These are phyloP conservation scores for Apiospora hydei DNA, from an alignment of 2,329 filamentous ascomycete genomes.

Conservation along the genomic window DNA sequence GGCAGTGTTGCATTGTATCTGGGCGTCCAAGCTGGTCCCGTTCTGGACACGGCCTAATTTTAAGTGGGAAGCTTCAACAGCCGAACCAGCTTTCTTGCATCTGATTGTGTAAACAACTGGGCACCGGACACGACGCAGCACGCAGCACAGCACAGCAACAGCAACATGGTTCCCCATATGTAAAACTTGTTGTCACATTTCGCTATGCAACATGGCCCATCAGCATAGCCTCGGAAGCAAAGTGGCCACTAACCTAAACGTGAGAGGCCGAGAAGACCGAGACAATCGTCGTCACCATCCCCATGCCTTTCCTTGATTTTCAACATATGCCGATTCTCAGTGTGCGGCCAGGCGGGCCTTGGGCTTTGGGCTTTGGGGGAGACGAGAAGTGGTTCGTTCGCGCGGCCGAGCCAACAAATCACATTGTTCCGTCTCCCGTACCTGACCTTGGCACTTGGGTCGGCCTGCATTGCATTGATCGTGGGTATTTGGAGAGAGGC, in stretches of 20 bases:
- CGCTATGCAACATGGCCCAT: constrained; percentile 10
- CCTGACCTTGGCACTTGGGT: neutral
- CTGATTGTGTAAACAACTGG: constrained; percentile 22
- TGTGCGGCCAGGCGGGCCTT: neutral
- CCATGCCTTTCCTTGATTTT: neutral
- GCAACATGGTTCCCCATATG: constrained; percentile 16
- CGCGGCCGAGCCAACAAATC: neutral
- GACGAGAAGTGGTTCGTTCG: neutral
- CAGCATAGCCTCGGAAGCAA: constrained; percentile 19
- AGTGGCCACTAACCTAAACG: constrained; percentile 15
- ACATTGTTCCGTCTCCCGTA: constrained; percentile 7
- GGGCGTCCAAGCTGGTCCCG: constrained; percentile 14
- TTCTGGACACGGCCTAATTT: constrained; percentile 8
- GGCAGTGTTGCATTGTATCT: constrained; percentile 18
- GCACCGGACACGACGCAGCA: constrained; percentile 3
- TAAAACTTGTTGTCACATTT: constrained; percentile 20
- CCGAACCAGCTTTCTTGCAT: constrained; percentile 14
- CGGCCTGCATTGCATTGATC: neutral
- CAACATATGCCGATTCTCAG: neutral
- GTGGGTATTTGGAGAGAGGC: neutral
- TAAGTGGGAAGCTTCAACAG: constrained; percentile 18
- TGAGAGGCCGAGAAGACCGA: constrained; percentile 23
- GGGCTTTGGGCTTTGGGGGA: neutral
- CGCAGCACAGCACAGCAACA: constrained; percentile 8
- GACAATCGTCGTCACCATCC: constrained; percentile 22